A percentile compares a stretch with the other conserved stretches of the same genome.
Conservation (phyloP, 768 basidiomycete genomes). For the Hygrocybe coccinea region DNA sequence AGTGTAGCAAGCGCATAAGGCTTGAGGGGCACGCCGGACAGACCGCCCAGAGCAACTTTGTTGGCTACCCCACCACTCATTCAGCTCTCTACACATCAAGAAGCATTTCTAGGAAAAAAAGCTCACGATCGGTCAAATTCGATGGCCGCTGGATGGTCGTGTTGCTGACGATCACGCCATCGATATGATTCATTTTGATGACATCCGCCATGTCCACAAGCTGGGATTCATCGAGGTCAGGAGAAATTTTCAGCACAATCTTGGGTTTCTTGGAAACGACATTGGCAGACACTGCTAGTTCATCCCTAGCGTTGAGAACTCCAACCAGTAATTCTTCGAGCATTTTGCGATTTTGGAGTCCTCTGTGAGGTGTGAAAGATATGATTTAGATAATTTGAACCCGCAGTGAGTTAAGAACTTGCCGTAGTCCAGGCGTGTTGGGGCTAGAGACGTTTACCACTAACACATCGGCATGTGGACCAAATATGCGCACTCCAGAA, state of each 20-base stretch:
- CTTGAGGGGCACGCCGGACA: slow-evolving; percentile 87
- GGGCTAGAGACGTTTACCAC: slow-evolving; percentile 97
- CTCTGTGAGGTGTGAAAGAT: slow-evolving; percentile 35
- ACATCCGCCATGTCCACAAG: slow-evolving; percentile 82
- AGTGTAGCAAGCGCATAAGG: slow-evolving; percentile 72
- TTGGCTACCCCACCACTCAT: slow-evolving; percentile 41
- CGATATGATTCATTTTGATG: slow-evolving; percentile 64
- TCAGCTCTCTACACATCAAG: background rate
- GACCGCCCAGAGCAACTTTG: slow-evolving; percentile 73
- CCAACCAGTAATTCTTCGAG: slow-evolving; percentile 65
- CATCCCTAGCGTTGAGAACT: slow-evolving; percentile 73
- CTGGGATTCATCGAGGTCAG: slow-evolving; percentile 77
- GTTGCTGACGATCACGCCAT: slow-evolving; percentile 97
- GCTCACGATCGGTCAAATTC: slow-evolving; percentile 56
- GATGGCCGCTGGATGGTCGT: slow-evolving; percentile 82
- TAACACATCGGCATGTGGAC: slow-evolving; percentile 85
- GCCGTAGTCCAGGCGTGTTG: slow-evolving; percentile 96
- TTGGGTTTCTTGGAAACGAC: slow-evolving; percentile 58
- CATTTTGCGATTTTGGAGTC: slow-evolving; percentile 73
- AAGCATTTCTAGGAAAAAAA: background rate
- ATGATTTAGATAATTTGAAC: background rate
- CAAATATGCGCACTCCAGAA: slow-evolving; percentile 74
- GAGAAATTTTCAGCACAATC: slow-evolving; percentile 89
- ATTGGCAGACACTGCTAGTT: slow-evolving; percentile 42
- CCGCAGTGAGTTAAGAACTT: slow-evolving; percentile 19